A percentile compares a stretch with the other conserved stretches of the same genome.
Conservation (phyloP, 208 protist species). For the Acanthamoeba healyi region DNA sequence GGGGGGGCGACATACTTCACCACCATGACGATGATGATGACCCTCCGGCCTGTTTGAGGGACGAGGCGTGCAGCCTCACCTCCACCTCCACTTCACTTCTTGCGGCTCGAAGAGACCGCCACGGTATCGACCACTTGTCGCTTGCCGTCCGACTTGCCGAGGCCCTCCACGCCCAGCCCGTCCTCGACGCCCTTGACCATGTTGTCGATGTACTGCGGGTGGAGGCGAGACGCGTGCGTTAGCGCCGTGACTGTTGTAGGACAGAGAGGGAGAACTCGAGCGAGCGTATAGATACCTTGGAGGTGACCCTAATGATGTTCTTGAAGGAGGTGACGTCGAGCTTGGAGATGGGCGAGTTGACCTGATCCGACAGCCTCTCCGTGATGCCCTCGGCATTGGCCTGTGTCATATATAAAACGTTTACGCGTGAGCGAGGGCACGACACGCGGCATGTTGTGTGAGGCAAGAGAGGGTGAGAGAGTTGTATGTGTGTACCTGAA, state of each 20-base stretch:
- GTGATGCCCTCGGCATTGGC: slow-evolving; percentile 72
- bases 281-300: background rate
- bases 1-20: too few species aligned
- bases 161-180: slow-evolving; percentile 62
- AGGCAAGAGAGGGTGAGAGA: too few species aligned
- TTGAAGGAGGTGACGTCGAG: slow-evolving; percentile 56
- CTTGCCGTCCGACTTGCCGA: slow-evolving; percentile 53
- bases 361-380: slow-evolving; percentile 56
- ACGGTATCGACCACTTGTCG: too few species aligned
- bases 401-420: background rate
- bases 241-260: too few species aligned
- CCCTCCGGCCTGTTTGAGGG: too few species aligned
- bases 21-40: too few species aligned
- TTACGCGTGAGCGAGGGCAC: background rate
- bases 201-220: slow-evolving; percentile 68
- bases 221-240: too few species aligned
- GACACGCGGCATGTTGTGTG: too few species aligned
- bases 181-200: slow-evolving; percentile 69
- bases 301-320: slow-evolving; percentile 55
- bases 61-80: too few species aligned
- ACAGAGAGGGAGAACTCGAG: too few species aligned
- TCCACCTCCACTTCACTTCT: background rate
- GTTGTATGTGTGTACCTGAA: slow-evolving; percentile 1
- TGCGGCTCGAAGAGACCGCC: background rate
- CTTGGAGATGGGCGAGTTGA: slow-evolving; percentile 60